Evolutionary conservation across 768 basidiomycete genomes (phyloP), one percentile per base, ranked within the genome.

Genomic region (Russula vinacea): DNA sequence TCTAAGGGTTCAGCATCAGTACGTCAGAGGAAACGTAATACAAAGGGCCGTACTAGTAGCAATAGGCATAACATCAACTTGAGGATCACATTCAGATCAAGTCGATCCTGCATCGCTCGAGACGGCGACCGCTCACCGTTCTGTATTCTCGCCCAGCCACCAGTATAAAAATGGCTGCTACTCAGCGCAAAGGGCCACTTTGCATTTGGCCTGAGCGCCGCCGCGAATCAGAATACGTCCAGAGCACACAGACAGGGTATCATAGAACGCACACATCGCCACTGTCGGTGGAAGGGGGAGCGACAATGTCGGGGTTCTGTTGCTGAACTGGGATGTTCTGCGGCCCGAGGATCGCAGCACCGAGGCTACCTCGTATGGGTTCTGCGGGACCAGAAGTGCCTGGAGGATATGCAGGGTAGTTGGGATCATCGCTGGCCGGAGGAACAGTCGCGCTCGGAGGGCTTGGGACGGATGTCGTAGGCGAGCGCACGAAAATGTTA

Each of bases 211-310:
- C 82, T 83, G 62, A 33, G 17, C 40, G 22, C 13, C n/a, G n/a
- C n/a, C n/a, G 44, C 2, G 32, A 29, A 33, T 58, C 26, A 14
- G 13, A 26, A 11, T 7, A 49, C 22, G 16, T 10, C 29, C 24
- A 39, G 19, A 13, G 3, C n/a, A 37, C 7, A 47, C 11, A 22
- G 44, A 26, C 13, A 49, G 17, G n/a, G 45, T 47, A 11, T 32
- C 24, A 22, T n/a, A 33, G 44, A 33, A 11, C 14, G 68, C 62
- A 77, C 79, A 89, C 75, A 26, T 62, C 64, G 14, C 87, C 87
- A 26, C 75, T 69, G 69, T 89, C 88, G 0, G 88, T 87, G 7
- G 78, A 80, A 4, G 88, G 88, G 50, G 85, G 84, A 11, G 83
- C 83, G 0, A 88, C 67, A 5, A 77, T 58, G 56, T 88, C 83